Base-by-base conservation (phyloP, 2,329 filamentous ascomycete species). In the Akanthomyces muscarius region DNA sequence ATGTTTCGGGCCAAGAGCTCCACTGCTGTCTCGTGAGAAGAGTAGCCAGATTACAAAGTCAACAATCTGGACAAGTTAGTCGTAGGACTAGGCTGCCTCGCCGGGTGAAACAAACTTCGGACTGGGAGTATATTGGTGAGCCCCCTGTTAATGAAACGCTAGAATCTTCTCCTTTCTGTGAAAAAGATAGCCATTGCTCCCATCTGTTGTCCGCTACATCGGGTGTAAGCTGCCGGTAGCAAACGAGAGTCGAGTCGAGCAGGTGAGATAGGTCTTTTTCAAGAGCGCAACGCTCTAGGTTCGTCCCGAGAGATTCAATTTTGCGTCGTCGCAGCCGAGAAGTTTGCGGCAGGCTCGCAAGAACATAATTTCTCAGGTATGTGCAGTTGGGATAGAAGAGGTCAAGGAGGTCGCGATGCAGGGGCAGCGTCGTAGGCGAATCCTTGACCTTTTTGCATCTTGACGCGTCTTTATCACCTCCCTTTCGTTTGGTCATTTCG, bases 11-110 rank as follows among this genome's bases (percentile, higher is more conserved):
- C 83, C 84, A 56, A 66, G 42, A 11, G 67, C 79, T 73, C 64
- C 75, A 76, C 33, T 72, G 38, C 80, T 77, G 18, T 79, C 75
- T 68, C 83, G 81, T 14, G 83, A 85, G 73, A 96, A 97, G 2
- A 97, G 78, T 11, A 85, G 81, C 86, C 89, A 92, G 48, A 97
- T 85, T 33, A 85, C 83, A 73, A 90, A 92, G 70, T 93, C 89
- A 50, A 94, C 81, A 68, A 94, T 84, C 89, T 92, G 68, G n/a
- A 56, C 11, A 18, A 5, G 36, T 69, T 69, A 63, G 69, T 66
- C 50, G 42, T n/a, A n/a, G n/a, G 16, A 44, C 18, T 13, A 25
- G 41, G 25, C 10, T 1, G 16, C 14, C 6, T 11, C 2, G n/a
- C 4, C 4, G 54, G 57, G 23, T 67, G 59, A 62, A 52, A 58